Percentiles rank a stretch among this genome's conserved stretches.
Conservation (phyloP, 306 rosid genomes). For the Trifolium dubium region DNA sequence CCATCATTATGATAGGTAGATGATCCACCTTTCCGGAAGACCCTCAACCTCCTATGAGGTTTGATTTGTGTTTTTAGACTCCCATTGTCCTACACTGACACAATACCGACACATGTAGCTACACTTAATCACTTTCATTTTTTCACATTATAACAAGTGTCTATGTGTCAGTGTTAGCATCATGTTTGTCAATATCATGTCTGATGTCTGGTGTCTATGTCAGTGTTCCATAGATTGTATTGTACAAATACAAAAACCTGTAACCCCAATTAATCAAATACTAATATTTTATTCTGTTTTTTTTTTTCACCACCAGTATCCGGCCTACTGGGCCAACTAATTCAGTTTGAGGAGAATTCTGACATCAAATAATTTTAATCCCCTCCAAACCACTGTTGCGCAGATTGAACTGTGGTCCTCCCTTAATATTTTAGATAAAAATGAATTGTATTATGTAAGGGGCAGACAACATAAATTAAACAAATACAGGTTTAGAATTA, state of each 20-base stretch:
- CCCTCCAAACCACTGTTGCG: too few relatives aligned
- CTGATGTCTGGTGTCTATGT: background rate
- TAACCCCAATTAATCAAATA: background rate
- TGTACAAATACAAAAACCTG: background rate
- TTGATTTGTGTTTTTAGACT: background rate
- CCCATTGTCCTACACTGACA: background rate
- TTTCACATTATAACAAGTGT: background rate
- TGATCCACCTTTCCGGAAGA: too few relatives aligned
- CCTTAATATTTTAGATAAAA: background rate
- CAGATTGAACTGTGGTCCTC: too few relatives aligned
- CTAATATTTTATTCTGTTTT: too few relatives aligned
- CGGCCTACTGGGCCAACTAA: too few relatives aligned
- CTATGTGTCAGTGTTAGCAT: background rate
- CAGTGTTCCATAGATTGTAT: background rate
- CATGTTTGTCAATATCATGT: background rate
- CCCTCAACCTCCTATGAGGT: too few relatives aligned
- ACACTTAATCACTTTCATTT: background rate
- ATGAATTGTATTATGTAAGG: conserved; percentile 7
- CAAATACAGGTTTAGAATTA: background rate
- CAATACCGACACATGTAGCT: background rate
- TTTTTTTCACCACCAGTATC: too few relatives aligned
- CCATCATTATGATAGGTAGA: too few relatives aligned
- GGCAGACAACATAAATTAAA: conserved; percentile 12
- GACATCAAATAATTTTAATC: too few relatives aligned
- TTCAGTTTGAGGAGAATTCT: too few relatives aligned